phyloP scores from a whole-genome alignment of 177 flowering plant genomes.

The Vitis hybrid region DNA sequence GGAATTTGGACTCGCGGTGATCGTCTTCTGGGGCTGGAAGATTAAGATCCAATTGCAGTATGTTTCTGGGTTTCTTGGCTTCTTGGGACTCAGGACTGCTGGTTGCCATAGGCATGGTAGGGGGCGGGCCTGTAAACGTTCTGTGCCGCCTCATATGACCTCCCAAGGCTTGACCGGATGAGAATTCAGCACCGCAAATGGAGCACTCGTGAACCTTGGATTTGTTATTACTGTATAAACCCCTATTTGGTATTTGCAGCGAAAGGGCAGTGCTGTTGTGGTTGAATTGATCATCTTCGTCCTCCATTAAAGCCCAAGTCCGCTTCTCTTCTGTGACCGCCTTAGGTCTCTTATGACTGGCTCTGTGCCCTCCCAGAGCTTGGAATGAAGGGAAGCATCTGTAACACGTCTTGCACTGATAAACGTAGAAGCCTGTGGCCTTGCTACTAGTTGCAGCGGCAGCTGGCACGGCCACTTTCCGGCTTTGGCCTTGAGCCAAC shows the following conservation, averaged over 20 bases:
- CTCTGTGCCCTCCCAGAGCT: constrained; percentile 46
- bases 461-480: background rate
- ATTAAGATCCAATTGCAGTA: constrained; percentile 32
- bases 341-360: constrained; percentile 39
- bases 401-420: constrained; percentile 40
- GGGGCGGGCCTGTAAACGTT: constrained; percentile 6
- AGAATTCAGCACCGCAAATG: constrained; percentile 54
- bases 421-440: background rate
- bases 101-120: background rate
- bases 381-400: constrained; percentile 38
- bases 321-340: background rate
- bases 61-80: constrained; percentile 16
- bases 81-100: constrained; percentile 9
- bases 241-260: constrained; percentile 25
- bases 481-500: constrained; percentile 27
- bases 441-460: background rate
- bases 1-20: constrained; percentile 2
- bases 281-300: background rate
- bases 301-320: background rate
- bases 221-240: constrained; percentile 4
- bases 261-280: constrained; percentile 23
- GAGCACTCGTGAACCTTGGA: constrained; percentile 54
- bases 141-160: constrained; percentile 71
- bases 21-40: constrained; percentile 35
- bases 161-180: constrained; percentile 64